These are phyloP conservation scores for Paspalum notatum DNA, from an alignment of 176 grass and related monocot species.

Conservation along the genomic window DNA sequence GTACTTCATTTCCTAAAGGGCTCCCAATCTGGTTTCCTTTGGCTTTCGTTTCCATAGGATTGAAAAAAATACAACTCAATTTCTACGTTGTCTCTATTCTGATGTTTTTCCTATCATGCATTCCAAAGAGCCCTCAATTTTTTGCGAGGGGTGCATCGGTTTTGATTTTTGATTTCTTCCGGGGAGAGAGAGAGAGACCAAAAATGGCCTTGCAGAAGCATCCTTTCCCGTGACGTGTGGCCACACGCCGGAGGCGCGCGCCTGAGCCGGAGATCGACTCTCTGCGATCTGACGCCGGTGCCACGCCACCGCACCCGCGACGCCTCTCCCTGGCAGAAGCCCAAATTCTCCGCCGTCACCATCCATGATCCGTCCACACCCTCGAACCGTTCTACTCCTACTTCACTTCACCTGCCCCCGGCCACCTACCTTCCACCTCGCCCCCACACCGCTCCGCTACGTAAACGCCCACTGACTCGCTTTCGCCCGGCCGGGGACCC, in stretches of 20 bases:
- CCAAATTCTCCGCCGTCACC: background rate
- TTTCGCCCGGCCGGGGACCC: background rate
- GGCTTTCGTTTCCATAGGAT: too few species aligned
- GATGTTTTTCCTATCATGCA: too few species aligned
- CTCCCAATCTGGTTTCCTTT: too few species aligned
- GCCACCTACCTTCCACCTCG: background rate
- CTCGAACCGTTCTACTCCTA: background rate
- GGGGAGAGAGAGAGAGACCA: background rate
- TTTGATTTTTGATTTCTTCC: too few species aligned
- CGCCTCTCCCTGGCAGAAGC: background rate
- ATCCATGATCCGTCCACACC: background rate
- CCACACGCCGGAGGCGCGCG: background rate
- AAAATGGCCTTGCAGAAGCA: background rate
- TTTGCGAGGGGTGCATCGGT: background rate
- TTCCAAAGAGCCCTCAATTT: too few species aligned
- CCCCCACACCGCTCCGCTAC: background rate
- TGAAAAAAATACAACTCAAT: too few species aligned
- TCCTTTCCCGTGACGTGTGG: background rate
- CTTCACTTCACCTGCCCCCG: background rate
- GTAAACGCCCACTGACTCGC: slow-evolving; percentile 12
- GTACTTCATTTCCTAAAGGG: too few species aligned
- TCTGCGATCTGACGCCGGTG: too few species aligned
- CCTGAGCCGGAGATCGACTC: background rate
- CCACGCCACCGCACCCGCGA: background rate
- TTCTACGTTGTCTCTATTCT: too few species aligned